A percentile compares a stretch with the other conserved stretches of the same genome.
Evolutionary conservation across 176 grass and related monocot species (phyloP).

Genomic region (Triticum monococcum): DNA sequence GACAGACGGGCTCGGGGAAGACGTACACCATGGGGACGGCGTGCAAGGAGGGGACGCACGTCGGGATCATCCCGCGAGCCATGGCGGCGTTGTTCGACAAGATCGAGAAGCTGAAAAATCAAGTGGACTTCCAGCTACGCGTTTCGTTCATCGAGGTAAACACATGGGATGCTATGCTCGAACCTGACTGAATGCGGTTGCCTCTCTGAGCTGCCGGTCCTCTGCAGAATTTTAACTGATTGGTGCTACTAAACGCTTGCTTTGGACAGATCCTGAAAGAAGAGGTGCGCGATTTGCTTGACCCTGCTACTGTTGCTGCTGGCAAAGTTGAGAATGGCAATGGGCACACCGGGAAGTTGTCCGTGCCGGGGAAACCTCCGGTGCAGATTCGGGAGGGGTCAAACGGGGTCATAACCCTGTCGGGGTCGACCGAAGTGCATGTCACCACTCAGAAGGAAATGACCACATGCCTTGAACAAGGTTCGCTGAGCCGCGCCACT

Average conservation of each 20-base stretch:
- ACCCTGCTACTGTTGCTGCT: constrained; percentile 34
- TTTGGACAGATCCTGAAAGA: constrained; percentile 89
- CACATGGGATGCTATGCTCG: neutral
- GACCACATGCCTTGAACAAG: constrained; percentile 83
- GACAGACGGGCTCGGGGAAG: constrained; percentile 90
- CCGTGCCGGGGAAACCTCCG: constrained; percentile 73
- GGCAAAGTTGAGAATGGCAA: constrained; percentile 73
- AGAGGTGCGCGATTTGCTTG: constrained; percentile 95
- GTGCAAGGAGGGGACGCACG: constrained; percentile 62
- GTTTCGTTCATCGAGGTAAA: constrained; percentile 97
- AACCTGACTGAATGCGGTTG: neutral
- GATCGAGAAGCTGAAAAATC: constrained; percentile 71
- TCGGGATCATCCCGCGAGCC: constrained; percentile 74
- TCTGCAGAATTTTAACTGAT: too few species aligned
- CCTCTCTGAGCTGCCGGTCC: too few species aligned
- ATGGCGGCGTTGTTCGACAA: constrained; percentile 81
- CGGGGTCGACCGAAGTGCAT: constrained; percentile 87
- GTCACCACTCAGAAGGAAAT: constrained; percentile 91
- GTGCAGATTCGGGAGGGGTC: constrained; percentile 97
- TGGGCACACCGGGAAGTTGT: constrained; percentile 51
- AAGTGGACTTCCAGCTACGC: constrained; percentile 88
- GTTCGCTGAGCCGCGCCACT: constrained; percentile 76
- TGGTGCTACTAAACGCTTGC: neutral
- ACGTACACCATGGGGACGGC: constrained; percentile 96
- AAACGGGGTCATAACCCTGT: constrained; percentile 91